phyloP scores from a whole-genome alignment of 148 eudicot genomes.

The Camellia japonica region DNA sequence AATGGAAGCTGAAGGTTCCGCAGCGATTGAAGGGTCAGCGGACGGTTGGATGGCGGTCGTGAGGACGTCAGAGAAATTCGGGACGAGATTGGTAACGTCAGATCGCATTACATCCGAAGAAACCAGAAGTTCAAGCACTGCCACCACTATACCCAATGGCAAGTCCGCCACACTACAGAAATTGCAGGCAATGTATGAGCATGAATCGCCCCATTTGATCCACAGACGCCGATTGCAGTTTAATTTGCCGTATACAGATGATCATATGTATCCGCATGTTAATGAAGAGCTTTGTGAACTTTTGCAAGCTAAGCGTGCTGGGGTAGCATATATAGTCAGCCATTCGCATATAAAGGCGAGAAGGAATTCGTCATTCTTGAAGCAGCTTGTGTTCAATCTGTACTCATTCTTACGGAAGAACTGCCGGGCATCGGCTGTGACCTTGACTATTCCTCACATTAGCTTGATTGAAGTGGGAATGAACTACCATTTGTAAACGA shows the following conservation, averaged over 20 bases:
- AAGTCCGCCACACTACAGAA: constrained; percentile 31
- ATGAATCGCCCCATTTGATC: constrained; percentile 24
- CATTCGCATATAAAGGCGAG: constrained; percentile 40
- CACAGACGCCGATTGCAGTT: constrained; percentile 28
- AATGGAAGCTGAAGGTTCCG: constrained; percentile 42
- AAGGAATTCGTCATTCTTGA: constrained; percentile 30
- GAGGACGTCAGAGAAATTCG: constrained; percentile 43
- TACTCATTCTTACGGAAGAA: constrained; percentile 41
- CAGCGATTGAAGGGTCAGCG: constrained; percentile 11
- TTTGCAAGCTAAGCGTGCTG: constrained; percentile 45
- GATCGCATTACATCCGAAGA: constrained; percentile 8
- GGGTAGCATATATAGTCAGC: constrained; percentile 46
- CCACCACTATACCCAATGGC: constrained; percentile 2
- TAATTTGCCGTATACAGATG: constrained; percentile 21
- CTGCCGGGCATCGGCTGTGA: constrained; percentile 38
- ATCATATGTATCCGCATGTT: constrained; percentile 24
- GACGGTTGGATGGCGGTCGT: constrained; percentile 49
- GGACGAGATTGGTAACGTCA: constrained; percentile 37
- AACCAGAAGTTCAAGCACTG: constrained; percentile 8
- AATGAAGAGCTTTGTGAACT: constrained; percentile 42
- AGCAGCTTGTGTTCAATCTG: constrained; percentile 35
- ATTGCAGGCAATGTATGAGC: constrained; percentile 26
- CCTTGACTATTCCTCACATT: constrained; percentile 44
- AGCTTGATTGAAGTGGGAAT: constrained; percentile 52
- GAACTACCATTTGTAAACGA: constrained; percentile 32